A percentile compares a stretch with the other conserved stretches of the same genome.
Conservation (phyloP, 2,329 filamentous ascomycete species). For the Ustulina deusta region DNA sequence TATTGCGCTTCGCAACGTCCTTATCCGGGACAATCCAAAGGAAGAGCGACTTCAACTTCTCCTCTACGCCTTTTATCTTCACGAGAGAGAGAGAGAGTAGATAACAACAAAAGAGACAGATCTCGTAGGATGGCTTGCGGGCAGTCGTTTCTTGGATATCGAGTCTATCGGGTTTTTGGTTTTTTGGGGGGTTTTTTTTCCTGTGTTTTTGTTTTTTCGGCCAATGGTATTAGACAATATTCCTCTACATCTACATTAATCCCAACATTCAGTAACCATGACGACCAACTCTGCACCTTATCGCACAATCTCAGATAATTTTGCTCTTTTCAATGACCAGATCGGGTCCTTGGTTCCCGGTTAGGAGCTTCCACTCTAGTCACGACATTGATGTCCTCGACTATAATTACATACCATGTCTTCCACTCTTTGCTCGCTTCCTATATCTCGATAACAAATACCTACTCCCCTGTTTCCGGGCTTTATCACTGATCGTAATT, state of each 20-base stretch:
- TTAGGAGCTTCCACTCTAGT: background rate
- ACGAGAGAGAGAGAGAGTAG: no score
- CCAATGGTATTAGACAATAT: background rate
- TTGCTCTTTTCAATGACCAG: background rate
- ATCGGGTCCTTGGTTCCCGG: background rate
- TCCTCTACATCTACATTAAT: background rate
- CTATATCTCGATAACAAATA: background rate
- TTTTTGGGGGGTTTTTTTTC: no score
- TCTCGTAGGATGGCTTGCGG: no score
- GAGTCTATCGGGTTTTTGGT: no score
- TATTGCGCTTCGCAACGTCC: background rate
- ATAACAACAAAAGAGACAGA: background rate
- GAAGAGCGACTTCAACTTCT: background rate
- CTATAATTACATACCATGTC: background rate
- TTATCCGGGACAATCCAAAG: background rate
- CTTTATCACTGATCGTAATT: background rate
- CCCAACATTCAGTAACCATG: background rate
- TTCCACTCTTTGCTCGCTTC: background rate
- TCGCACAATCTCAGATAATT: background rate
- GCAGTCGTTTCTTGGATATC: no score
- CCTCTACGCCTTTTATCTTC: background rate
- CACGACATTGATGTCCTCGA: background rate
- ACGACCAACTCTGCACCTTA: background rate
- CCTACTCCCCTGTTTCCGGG: background rate
- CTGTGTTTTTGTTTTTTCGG: background rate